Evolutionary conservation across 2,329 filamentous ascomycete genomes (phyloP).

Genomic region (Trichoderma pleuroti): DNA sequence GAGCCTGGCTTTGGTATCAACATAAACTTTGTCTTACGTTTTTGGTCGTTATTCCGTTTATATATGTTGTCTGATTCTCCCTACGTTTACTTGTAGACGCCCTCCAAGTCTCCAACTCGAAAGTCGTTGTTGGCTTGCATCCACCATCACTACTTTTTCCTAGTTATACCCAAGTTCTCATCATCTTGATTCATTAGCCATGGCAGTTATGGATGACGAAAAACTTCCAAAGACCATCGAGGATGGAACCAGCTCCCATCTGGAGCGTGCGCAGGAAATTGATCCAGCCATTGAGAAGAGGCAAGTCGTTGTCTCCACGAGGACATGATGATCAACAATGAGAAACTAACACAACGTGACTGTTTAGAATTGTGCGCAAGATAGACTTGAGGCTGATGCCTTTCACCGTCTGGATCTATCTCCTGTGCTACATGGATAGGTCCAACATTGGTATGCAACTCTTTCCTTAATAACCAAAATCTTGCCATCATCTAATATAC

Average conservation of each 20-base stretch:
- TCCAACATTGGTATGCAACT: background rate
- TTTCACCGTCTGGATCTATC: conserved; percentile 1
- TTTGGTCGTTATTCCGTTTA: background rate
- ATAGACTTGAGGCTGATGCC: background rate
- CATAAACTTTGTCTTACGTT: background rate
- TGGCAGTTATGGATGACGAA: background rate
- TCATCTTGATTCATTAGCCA: background rate
- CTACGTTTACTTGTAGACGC: background rate
- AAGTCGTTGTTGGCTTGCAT: background rate
- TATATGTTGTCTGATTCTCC: background rate
- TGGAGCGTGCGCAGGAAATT: background rate
- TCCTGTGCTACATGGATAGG: background rate
- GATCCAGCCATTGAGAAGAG: background rate
- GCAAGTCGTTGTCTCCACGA: background rate
- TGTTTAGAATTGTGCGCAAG: background rate
- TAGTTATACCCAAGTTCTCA: background rate
- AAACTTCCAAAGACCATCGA: conserved; percentile 1
- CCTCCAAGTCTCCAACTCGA: background rate
- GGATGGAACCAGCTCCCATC: conserved; percentile 1
- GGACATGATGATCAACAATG: too few relatives aligned
- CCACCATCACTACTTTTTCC: background rate
- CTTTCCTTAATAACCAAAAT: background rate
- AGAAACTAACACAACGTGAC: background rate
- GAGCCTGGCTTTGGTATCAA: background rate
- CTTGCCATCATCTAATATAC: background rate